These are phyloP conservation scores for Coniochaeta pulveracea DNA, from an alignment of 2,329 filamentous ascomycete species.

Conservation along the genomic window DNA sequence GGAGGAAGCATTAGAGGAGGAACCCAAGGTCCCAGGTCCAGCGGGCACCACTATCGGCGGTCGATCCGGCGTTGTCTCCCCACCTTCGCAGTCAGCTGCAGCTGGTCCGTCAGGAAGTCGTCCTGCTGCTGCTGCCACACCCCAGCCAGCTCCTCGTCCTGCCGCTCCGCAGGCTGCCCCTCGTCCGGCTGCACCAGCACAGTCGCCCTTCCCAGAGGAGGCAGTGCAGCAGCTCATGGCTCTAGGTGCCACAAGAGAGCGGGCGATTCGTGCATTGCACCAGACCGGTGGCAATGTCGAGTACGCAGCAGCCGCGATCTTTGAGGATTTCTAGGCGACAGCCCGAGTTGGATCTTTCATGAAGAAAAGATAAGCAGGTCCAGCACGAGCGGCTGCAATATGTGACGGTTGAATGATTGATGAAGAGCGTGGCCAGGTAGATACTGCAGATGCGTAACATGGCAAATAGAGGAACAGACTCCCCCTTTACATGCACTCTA, in stretches of 20 bases:
- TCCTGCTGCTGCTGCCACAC: slow-evolving; percentile 15
- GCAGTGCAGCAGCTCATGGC: slow-evolving; percentile 65
- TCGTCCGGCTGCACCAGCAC: slow-evolving; percentile 14
- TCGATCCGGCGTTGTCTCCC: slow-evolving; percentile 65
- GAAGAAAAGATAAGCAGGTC: too few species aligned
- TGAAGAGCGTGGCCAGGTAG: not conserved
- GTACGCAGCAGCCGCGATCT: slow-evolving; percentile 73
- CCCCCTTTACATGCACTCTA: too few species aligned
- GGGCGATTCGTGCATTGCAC: slow-evolving; percentile 71
- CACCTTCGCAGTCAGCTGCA: slow-evolving; percentile 21
- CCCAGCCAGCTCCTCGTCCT: slow-evolving; percentile 12
- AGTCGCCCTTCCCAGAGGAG: slow-evolving; percentile 39
- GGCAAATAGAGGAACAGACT: slow-evolving; percentile 2
- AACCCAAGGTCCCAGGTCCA: slow-evolving; percentile 76
- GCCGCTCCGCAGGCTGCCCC: slow-evolving; percentile 15
- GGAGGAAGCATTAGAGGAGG: slow-evolving; percentile 61
- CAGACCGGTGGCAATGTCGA: slow-evolving; percentile 81
- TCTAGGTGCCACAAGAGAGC: slow-evolving; percentile 65
- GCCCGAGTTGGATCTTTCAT: too few species aligned
- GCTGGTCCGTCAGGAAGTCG: slow-evolving; percentile 13
- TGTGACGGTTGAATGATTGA: not conserved
- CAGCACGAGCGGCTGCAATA: too few species aligned
- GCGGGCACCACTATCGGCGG: slow-evolving; percentile 84
- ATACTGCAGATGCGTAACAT: slow-evolving; percentile 1
- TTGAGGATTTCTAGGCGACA: slow-evolving; percentile 34